Evolutionary conservation across 805 yeast genomes (phyloP), one percentile per base, ranked within the genome.

Genomic region (Sugiyamaella chiloensis): DNA sequence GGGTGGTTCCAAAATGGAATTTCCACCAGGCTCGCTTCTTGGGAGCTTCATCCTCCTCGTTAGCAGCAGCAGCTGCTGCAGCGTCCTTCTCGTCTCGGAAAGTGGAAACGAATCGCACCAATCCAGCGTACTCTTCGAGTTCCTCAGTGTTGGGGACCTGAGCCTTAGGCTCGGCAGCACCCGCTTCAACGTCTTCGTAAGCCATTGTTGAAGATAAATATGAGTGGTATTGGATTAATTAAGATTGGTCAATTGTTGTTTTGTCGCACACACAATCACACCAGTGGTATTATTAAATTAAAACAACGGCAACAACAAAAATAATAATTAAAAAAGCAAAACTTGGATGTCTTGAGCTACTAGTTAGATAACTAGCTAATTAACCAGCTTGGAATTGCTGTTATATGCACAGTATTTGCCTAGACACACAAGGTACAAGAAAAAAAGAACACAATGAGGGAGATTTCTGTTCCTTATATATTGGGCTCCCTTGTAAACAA

Each of bases 1-100:
- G 72, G 23, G 34, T 44, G 79, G 24, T 71, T 76, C 34, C 73
- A 80, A 40, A 74, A 80, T 21, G 68, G 81, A 46, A 67, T 78
- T 54, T 64, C 40, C 29, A 52, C 77, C 76, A 87, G 88, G 69
- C 86, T 70, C 66, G 81, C 91, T 60, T 78, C 70, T 75, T 80
- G 56, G 74, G 76, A 59, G 73, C 80, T 44, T 76, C 82, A 51
- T 76, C 83, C 40, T 79, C 85, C 16, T 75, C 84, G 16, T 74
- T 81, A 14, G 68, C 78, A 19, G 66, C 80, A 36, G 60, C 76
- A 48, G 64, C 63, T 17, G 72, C 81, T n/a, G n/a, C n/a, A 48
- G 69, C 74, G 54, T 75, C 80, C 45, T 55, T 57, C 32, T 46
- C 53, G 37, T 64, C 68, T 24, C 63, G 62, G 61, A 63, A 62